Percentiles rank a stretch among this genome's conserved stretches.
Conservation (phyloP, 169 alveolate genomes). For the Perkinsus olseni region DNA sequence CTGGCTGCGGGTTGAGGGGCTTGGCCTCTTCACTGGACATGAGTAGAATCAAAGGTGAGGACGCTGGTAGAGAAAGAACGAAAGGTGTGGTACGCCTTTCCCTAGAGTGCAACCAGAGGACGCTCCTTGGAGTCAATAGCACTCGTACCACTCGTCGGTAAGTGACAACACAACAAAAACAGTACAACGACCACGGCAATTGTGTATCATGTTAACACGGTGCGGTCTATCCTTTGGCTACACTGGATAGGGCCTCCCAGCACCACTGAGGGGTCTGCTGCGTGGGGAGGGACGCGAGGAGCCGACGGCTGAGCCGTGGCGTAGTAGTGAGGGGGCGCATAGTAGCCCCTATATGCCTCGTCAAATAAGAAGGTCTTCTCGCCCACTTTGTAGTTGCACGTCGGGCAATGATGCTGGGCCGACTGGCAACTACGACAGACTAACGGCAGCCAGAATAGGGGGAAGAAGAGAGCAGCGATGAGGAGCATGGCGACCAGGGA, state of each 20-base stretch:
- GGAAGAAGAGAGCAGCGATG: not conserved
- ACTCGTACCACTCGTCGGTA: no score
- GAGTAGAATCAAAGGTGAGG: no score
- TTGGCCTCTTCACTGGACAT: not conserved
- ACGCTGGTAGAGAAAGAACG: no score
- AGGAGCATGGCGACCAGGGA: not conserved
- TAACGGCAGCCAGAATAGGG: not conserved
- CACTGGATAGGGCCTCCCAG: no score
- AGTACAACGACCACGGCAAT: no score
- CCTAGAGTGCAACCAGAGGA: no score
- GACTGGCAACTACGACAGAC: not conserved
- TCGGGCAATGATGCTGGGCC: not conserved
- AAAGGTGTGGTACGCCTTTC: no score
- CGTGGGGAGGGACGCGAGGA: not conserved
- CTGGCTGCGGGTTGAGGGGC: not conserved
- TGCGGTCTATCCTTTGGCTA: no score
- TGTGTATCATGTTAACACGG: no score
- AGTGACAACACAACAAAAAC: no score
- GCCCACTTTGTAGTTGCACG: not conserved
- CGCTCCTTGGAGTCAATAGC: no score
- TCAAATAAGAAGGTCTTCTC: not conserved
- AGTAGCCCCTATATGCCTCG: not conserved
- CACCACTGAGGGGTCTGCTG: no score
- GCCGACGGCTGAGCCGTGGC: not conserved
- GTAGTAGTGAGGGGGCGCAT: not conserved